A percentile compares a stretch with the other conserved stretches of the same genome.
Evolutionary conservation across 345 rosid genomes (phyloP).

Genomic region (Gossypium turneri): DNA sequence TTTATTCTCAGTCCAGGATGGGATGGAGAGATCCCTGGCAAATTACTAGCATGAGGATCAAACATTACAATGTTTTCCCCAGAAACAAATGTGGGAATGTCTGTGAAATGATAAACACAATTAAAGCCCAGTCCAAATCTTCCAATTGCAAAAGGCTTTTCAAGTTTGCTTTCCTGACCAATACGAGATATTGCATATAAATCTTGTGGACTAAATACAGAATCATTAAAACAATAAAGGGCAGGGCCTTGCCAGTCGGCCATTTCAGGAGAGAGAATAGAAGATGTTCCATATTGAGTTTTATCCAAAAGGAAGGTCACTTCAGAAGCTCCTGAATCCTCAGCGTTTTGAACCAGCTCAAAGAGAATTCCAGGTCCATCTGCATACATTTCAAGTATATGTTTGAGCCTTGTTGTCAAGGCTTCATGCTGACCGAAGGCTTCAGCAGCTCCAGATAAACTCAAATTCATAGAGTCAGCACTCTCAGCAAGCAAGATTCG

Average conservation of each 20-base stretch:
- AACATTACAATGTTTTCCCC: constrained; percentile 96
- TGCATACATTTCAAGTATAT: constrained; percentile 97
- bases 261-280: constrained; percentile 97
- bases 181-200: constrained; percentile 95
- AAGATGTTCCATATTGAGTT: constrained; percentile 93
- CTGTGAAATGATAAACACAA: constrained; percentile 97
- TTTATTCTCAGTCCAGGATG: constrained; percentile 95
- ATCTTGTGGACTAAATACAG: constrained; percentile 91
- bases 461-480: constrained; percentile 92
- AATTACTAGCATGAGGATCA: constrained; percentile 92
- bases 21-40: constrained; percentile 94
- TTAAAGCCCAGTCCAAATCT: constrained; percentile 96
- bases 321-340: constrained; percentile 96
- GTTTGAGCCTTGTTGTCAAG: constrained; percentile 90
- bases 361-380: constrained; percentile 97
- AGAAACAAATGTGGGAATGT: constrained; percentile 86
- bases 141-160: constrained; percentile 92
- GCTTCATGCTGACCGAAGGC: constrained; percentile 99
- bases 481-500: constrained; percentile 92
- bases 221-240: constrained; percentile 85
- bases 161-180: constrained; percentile 97
- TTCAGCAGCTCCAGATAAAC: constrained; percentile 94
- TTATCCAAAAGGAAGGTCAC: constrained; percentile 85
- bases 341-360: constrained; percentile 94
- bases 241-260: constrained; percentile 99